phyloP scores from a whole-genome alignment of 2,329 filamentous ascomycete genomes.

The Hypomyces rosellus region DNA sequence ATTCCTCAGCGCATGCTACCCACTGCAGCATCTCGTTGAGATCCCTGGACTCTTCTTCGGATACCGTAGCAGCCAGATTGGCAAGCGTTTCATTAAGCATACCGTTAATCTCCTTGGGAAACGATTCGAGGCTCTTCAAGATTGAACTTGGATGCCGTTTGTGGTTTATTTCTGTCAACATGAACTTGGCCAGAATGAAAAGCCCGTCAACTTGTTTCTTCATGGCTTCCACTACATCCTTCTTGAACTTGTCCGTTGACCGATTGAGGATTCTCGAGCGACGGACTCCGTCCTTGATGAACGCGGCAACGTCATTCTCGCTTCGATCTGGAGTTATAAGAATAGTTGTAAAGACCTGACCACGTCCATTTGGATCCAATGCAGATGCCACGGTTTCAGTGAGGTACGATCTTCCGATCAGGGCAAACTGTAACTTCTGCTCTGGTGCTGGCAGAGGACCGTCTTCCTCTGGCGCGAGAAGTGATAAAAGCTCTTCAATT shows the following conservation, averaged over 20 bases:
- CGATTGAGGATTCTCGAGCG: conserved; percentile 32
- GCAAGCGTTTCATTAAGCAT: conserved; percentile 36
- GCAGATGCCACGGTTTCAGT: conserved; percentile 30
- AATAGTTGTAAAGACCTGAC: conserved; percentile 31
- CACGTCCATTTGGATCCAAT: conserved; percentile 27
- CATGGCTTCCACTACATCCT: conserved; percentile 34
- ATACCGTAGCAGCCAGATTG: conserved; percentile 34
- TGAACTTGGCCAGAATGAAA: conserved; percentile 44
- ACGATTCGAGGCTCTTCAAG: conserved; percentile 36
- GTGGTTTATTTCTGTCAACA: conserved; percentile 42
- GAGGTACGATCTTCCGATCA: conserved; percentile 37
- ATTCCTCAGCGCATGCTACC: conserved; percentile 38
- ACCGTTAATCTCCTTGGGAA: conserved; percentile 39
- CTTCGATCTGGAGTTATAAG: conserved; percentile 39
- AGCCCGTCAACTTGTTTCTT: conserved; percentile 38
- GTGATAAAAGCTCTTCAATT: conserved; percentile 29
- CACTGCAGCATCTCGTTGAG: conserved; percentile 42
- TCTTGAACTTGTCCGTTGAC: conserved; percentile 25
- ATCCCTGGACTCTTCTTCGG: conserved; percentile 32
- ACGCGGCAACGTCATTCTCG: conserved; percentile 34
- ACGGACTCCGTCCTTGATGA: conserved; percentile 35
- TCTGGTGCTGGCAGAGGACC: conserved; percentile 13
- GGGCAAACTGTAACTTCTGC: conserved; percentile 29
- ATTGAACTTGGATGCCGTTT: conserved; percentile 40
- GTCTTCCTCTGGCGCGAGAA: conserved; percentile 25